Conservation (phyloP, 768 basidiomycete genomes). For the Naematelia encephala region DNA sequence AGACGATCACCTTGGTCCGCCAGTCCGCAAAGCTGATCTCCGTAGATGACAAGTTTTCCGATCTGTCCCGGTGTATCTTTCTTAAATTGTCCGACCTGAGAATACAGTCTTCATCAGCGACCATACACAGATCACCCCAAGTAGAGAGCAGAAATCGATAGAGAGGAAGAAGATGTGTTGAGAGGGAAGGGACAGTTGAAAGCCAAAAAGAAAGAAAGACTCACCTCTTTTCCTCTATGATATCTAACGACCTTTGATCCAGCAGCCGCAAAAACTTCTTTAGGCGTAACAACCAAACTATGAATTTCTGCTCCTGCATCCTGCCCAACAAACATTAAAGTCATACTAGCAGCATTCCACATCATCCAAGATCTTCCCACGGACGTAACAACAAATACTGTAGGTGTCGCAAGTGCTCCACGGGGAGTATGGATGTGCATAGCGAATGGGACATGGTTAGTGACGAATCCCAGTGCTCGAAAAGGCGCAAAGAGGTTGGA, state of each 20-base stretch:
- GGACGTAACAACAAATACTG: conserved; percentile 78
- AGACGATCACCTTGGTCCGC: conserved; percentile 73
- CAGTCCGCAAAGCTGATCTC: conserved; percentile 72
- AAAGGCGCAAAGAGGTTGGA: conserved; percentile 78
- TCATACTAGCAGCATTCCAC: conserved; percentile 95
- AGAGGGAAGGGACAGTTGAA: not conserved
- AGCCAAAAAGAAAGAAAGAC: not conserved
- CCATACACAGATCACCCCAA: not conserved
- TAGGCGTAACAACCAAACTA: conserved; percentile 74
- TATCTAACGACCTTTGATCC: conserved; percentile 72
- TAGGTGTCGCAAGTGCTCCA: conserved; percentile 77
- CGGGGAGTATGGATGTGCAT: conserved; percentile 80
- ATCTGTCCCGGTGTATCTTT: conserved; percentile 50
- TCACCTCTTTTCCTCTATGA: conserved; percentile 80
- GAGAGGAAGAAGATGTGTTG: too few species aligned
- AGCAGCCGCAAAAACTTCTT: conserved; percentile 77
- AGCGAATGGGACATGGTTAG: conserved; percentile 83
- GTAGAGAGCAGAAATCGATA: not conserved
- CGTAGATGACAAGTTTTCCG: conserved; percentile 71
- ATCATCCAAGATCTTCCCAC: conserved; percentile 87
- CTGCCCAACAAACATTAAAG: conserved; percentile 87
- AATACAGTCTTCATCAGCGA: not conserved
- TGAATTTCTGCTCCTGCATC: conserved; percentile 71
- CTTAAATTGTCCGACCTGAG: conserved; percentile 12
- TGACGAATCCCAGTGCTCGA: conserved; percentile 88